These are phyloP conservation scores for Russula emetica DNA, from an alignment of 768 basidiomycete genomes.

Conservation along the genomic window DNA sequence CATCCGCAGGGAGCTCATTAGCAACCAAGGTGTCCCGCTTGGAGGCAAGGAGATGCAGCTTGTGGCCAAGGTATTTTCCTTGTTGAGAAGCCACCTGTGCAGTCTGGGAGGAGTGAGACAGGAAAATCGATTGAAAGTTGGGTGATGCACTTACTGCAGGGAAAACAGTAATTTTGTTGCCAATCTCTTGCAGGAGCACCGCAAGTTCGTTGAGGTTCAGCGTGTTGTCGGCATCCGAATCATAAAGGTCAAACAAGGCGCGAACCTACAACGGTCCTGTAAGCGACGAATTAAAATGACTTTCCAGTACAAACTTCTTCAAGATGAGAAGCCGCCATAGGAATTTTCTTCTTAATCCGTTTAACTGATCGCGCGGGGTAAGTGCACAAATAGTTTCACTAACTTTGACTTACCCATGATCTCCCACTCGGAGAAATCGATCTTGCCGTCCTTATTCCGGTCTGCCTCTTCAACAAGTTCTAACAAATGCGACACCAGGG, in stretches of 20 bases:
- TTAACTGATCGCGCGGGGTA: slow-evolving; percentile 41
- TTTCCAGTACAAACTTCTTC: slow-evolving; percentile 27
- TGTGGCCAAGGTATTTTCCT: slow-evolving; percentile 90
- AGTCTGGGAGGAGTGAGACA: slow-evolving; percentile 47
- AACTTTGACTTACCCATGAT: slow-evolving; percentile 61
- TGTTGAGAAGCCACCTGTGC: slow-evolving; percentile 98
- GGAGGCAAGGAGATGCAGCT: slow-evolving; percentile 70
- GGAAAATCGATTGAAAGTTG: background rate
- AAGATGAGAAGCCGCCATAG: slow-evolving; percentile 82
- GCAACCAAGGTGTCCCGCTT: slow-evolving; percentile 43
- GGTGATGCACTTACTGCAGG: slow-evolving; percentile 65
- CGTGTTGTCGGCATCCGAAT: slow-evolving; percentile 78
- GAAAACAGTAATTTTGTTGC: slow-evolving; percentile 84
- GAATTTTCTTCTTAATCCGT: slow-evolving; percentile 76
- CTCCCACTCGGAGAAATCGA: slow-evolving; percentile 86
- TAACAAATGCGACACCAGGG: slow-evolving; percentile 75
- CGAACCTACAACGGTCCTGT: slow-evolving; percentile 45
- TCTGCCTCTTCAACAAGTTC: slow-evolving; percentile 90
- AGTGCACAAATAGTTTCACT: background rate
- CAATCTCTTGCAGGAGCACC: slow-evolving; percentile 74
- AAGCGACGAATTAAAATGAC: background rate
- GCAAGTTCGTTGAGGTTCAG: slow-evolving; percentile 88
- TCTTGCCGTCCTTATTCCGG: slow-evolving; percentile 79
- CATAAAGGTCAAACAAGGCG: slow-evolving; percentile 84
- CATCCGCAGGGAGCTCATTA: slow-evolving; percentile 42